Base-by-base conservation (phyloP, 208 protist genomes). In the Leishmania major region DNA sequence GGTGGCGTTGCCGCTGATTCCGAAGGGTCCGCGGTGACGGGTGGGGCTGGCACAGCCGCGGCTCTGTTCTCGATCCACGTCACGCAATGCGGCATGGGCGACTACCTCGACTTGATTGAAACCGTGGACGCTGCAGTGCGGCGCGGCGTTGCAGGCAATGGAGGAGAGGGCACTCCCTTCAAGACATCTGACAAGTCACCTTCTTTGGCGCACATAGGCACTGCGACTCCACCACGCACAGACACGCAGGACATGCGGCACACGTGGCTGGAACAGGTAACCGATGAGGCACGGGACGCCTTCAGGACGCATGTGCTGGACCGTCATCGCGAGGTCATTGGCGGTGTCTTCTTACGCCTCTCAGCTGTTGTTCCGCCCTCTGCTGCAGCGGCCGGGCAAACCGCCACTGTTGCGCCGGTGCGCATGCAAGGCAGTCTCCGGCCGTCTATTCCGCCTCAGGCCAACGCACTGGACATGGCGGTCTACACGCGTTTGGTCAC, bases 281-380 rank as follows among this genome's bases (percentile, higher is more conserved):
- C 80, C 70, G 79, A 82, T 35, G 87, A 89, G 40, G 82, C 93
- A n/a, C 80, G 88, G 69, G 84, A 90, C 59, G 86, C 88, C n/a
- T 94, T 95, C 72, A 60, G 76, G 53, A 83, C 79, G 55, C 88
- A 94, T 57, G 82, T 94, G 28, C 87, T 92, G 78, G 89, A 95
- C 66, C 90, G 89, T n/a, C 93, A 97, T 55, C 87, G 88, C 17
- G 90, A 94, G 80, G 81, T 86, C 28, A 71, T 97, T 37, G 73
- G 88, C 55, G 77, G 81, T 45, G 81, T 94, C 17, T 72, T 94
- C 55, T 71, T 69, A 35, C 87, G 78, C 35, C 81, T 97, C 15
- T 80, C 82, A 1, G 80, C 75, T 40, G 66, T 93, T 37, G 77
- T 86, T 57, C 91, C 93, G 25, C 83, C 77, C 47, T 88, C 82